Base-by-base conservation (phyloP, 2,329 filamentous ascomycete species). In the Penicillium carneum region DNA sequence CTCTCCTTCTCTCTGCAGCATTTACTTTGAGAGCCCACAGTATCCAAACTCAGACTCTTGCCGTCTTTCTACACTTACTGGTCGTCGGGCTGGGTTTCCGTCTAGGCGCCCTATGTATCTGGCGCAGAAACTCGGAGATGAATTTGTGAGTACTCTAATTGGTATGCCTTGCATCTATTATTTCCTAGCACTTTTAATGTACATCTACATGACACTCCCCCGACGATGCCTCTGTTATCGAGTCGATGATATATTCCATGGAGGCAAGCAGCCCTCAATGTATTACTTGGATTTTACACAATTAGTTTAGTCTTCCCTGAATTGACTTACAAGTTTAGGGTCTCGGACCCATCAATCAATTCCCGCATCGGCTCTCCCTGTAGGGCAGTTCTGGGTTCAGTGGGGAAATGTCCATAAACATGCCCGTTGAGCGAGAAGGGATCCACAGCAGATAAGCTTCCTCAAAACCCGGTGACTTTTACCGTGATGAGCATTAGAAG, bases 1-100 rank as follows among this genome's bases (percentile, higher is more conserved):
- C 90, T 3, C 79, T 96, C 1, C 78, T 96, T 4, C 77, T 84
- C 3, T 75, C 94, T 8, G 92, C 91, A 9, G 86, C 85, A 1
- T 69, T 92, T 12, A 91, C 93, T 64, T 76, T 86, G 16, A 64
- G 79, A 11, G 62, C 65, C 0, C 75, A 76, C 43, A 76, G 77
- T 12, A 52, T 77, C 47, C 67, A 68, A 42, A 61, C 76, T 11
- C 82, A 82, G 49, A 38, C 78, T 3, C 31, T 80, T 16, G 71
- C 86, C 41, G 69, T 84, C 9, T 48, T 76, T 4, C 20, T 84
- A 36, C 86, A 88, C 75, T 55, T 83, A 6, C 50, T 78, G 0
- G 69, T 83, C 7, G 73, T 86, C 4, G 69, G 69, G 11, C 57
- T 80, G 2, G 74, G 81, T 57, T 72, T 81, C 69, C 74, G 74